Percentiles rank a stretch among this genome's conserved stretches.
Conservation (phyloP, 441 rosid species). For the Brassica balearica region DNA sequence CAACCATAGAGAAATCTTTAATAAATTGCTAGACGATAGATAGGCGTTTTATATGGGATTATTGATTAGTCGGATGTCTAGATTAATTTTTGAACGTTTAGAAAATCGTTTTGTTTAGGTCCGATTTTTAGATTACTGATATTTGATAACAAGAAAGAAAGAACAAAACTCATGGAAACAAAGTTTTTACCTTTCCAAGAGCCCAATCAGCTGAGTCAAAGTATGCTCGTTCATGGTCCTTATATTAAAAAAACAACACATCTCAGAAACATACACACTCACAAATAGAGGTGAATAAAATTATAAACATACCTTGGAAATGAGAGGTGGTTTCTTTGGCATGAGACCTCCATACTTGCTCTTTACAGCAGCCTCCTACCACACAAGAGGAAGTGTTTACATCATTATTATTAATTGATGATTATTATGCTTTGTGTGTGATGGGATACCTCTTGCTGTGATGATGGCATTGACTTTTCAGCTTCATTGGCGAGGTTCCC, state of each 20-base stretch:
- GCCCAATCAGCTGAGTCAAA: constrained; percentile 99
- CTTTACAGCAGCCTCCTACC: constrained; percentile 77
- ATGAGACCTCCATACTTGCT: constrained; percentile 93
- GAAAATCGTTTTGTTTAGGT: neutral
- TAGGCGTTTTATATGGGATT: neutral
- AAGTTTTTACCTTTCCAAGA: constrained; percentile 85
- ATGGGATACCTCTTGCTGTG: constrained; percentile 68
- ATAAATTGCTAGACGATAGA: neutral
- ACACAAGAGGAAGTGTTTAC: constrained; percentile 6
- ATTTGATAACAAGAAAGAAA: constrained; percentile 19
- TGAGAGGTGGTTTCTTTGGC: constrained; percentile 98
- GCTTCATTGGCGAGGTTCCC: constrained; percentile 51
- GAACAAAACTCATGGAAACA: constrained; percentile 2
- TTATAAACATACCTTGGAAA: constrained; percentile 71
- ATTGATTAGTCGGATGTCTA: neutral
- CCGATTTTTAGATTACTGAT: neutral
- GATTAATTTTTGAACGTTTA: neutral
- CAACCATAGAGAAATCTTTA: constrained; percentile 24
- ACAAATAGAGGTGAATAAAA: constrained; percentile 1
- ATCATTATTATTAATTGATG: constrained; percentile 11
- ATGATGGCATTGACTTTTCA: constrained; percentile 57
- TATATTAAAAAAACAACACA: constrained; percentile 19
- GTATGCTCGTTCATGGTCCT: constrained; percentile 99
- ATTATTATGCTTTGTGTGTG: constrained; percentile 14
- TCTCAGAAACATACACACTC: neutral